Base-by-base conservation (phyloP, 768 basidiomycete species). In the Boletales sp. region DNA sequence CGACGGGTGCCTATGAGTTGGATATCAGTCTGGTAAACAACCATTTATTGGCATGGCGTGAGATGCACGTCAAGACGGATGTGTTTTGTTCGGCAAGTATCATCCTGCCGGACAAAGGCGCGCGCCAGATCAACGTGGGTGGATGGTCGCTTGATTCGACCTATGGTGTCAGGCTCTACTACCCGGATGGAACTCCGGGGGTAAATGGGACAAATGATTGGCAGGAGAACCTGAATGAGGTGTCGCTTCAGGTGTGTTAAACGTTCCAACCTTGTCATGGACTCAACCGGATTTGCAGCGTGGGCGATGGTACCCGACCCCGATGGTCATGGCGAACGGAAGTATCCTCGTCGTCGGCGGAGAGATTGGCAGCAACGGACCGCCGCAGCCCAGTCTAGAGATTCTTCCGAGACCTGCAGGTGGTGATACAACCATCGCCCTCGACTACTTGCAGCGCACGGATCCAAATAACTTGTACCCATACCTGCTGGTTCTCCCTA, bases 391-490 rank as follows among this genome's bases (percentile, higher is more conserved):
- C 0, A 87, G 76, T 54, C 67, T 90, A 32, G 89, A 91, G 65
- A 73, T 87, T 45, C 71, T 90, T 5, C 88, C 88, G 1, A 81
- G 72, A 27, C 83, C 84, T 9, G 62, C 62, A 0, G 88, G 87
- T 2, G 87, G 84, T 15, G 70, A 74, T 45, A 88, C 86, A 0
- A 69, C 72, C 10, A 48, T 85, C 45, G 72, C 79, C 43, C 74
- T 90, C 45, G 83, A 85, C 51, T 90, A 80, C 72, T 70, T 90
- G 30, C 62, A 71, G 31, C 75, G 86, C 24, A 90, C 89, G 5
- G 84, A 90, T 59, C 89, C 89, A 1, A 82, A 87, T 60, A 90
- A 90, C 57, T 65, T 91, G 43, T 91, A 91, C 58, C 88, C 89
- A 0, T 90, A 87, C 73, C 68, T 90, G 31, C 65, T 84, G 47